Base-by-base conservation (phyloP, 2,329 filamentous ascomycete genomes). In the Purpureocillium lavendulum region DNA sequence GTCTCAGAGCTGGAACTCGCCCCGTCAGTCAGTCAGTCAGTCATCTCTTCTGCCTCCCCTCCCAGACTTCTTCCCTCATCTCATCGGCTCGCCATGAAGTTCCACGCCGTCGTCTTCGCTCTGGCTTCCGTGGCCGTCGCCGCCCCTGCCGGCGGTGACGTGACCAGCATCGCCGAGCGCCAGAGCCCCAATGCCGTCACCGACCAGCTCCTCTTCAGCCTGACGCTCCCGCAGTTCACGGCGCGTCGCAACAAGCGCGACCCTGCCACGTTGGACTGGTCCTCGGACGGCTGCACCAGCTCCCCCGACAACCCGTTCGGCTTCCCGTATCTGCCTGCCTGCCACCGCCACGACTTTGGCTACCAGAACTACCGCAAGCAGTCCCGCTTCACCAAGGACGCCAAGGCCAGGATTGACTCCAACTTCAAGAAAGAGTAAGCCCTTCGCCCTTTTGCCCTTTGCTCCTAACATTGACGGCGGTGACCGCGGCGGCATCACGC, bases 271-370 rank as follows among this genome's bases (percentile, higher is more conserved):
- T 50, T 69, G 1, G 51, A 62, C 52, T 70, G 65, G 66, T 43
- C 46, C 4, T 65, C 65, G 2, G 64, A 70, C 38, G 62, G 60
- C 33, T 70, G 66, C 58, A 62, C 61, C 4, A 49, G 45, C 1
- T 62, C 65, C 2, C 65, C 65, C 1, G 61, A 69, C 36, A 68
- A 67, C 45, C 66, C 66, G 1, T 59, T 64, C 24, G 60, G 61
- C 2, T 71, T 66, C 48, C 56, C 63, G 10, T 71, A 69, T 30
- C 17, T 55, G 3, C 62, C 60, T 0, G 65, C 61, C 11, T 75
- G 71, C 58, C 54, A 70, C 42, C 69, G 74, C 7, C 73, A 78
- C 43, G 74, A 77, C 49, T 77, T 77, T 51, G 72, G 71, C 2
- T 73, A 73, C 51, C 57, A 63, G 14, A 77, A 78, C 56, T 76